Percentiles rank a stretch among this genome's conserved stretches.
phyloP scores from a whole-genome alignment of 495 filamentous ascomycete species.

The Podospora fimiseda region DNA sequence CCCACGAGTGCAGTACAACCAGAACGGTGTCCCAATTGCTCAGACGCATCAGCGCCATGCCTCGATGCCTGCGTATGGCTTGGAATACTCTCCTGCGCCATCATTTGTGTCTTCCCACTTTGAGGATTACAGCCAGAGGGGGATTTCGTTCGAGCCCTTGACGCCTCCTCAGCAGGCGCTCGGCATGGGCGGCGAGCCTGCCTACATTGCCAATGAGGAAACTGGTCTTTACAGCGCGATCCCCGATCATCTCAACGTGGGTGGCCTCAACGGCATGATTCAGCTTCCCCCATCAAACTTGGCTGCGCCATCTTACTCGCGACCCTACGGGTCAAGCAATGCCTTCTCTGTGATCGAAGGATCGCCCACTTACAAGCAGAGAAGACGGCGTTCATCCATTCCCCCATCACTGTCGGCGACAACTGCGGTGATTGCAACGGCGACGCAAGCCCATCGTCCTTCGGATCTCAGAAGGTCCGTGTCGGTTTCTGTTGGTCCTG shows the following conservation, averaged over 20 bases:
- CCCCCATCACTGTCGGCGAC: conserved; percentile 64
- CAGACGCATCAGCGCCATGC: conserved; percentile 84
- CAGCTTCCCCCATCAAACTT: conserved; percentile 84
- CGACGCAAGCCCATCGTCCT: conserved; percentile 55
- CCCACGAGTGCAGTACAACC: conserved; percentile 71
- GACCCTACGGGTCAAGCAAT: conserved; percentile 67
- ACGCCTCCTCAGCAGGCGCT: conserved; percentile 88
- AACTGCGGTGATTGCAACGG: conserved; percentile 53
- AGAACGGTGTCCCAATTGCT: conserved; percentile 77
- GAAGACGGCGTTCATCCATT: conserved; percentile 85
- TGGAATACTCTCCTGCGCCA: conserved; percentile 96
- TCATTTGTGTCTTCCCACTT: conserved; percentile 96
- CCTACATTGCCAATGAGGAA: conserved; percentile 96
- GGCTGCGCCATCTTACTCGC: conserved; percentile 66
- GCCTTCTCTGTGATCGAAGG: conserved; percentile 96
- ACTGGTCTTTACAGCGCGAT: conserved; percentile 92
- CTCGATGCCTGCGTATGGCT: conserved; percentile 87
- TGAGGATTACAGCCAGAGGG: conserved; percentile 95
- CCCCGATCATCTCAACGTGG: conserved; percentile 61
- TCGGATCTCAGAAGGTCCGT: conserved; percentile 89
- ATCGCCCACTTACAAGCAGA: conserved; percentile 97
- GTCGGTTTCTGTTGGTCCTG: conserved; percentile 79
- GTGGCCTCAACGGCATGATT: conserved; percentile 75
- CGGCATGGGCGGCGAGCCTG: conserved; percentile 73
- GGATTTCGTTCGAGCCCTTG: conserved; percentile 91